Base-by-base conservation (phyloP, 441 rosid species). In the Metrosideros polymorpha region DNA sequence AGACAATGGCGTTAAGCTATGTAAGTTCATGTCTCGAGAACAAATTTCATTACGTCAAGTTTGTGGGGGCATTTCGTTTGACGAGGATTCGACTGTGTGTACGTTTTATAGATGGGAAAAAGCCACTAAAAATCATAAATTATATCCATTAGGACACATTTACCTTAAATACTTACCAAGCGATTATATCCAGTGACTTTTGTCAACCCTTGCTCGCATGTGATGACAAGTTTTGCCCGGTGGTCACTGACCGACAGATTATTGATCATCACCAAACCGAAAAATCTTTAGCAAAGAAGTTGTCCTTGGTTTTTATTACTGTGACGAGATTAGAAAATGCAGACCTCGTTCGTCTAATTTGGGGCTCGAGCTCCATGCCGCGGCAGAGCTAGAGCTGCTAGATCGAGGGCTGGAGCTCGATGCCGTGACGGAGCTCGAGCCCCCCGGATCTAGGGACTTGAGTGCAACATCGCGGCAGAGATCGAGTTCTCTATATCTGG, bases 381-480 rank as follows among this genome's bases (percentile, higher is more conserved):
- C 4, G 32, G 32, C 9, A 3, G 66, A 56, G 61, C 29, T 56
- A 3, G 29, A 56, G 29, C 6, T 7, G 1, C 61, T 14, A 25
- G 1, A 5, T 9, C 14, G 0, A 4, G 2, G 59, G 59, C 29
- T 55, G 2, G 59, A 55, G n/a, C 12, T 12, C 13, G 2, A n/a
- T 14, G 35, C 9, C 15, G 15, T 0, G 9, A 29, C 2, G 71
- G 39, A 61, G 39, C 5, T 29, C 10, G 22, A 59, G 35, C 71
- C 35, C 39, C 29, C 18, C 3, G 13, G 32, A n/a, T n/a, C 18
- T 15, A 7, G 9, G 22, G 39, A 10, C 22, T 29, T 3, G 39
- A 59, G 12, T 6, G 29, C 71, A 15, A 17, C 19, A 17, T 2
- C 22, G 17, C 14, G 35, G 10, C n/a, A 29, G 39, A 59, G 35